A percentile compares a stretch with the other conserved stretches of the same genome.
Evolutionary conservation across 805 yeast species (phyloP).

Genomic region (Myxozyma nipponensis): DNA sequence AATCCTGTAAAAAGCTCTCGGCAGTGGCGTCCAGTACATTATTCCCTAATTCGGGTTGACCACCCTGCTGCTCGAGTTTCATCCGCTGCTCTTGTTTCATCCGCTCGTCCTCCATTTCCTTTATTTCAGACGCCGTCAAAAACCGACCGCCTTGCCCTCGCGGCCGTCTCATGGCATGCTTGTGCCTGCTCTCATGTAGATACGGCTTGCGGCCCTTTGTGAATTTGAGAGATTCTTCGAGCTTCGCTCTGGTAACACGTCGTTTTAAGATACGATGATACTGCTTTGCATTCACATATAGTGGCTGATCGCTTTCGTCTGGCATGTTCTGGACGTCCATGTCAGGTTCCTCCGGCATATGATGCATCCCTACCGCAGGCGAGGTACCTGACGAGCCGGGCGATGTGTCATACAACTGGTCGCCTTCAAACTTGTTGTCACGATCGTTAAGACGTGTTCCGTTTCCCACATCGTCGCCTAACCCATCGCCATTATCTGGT

Average conservation of each 20-base stretch:
- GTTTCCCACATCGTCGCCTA: conserved; percentile 9
- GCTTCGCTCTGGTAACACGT: conserved; percentile 85
- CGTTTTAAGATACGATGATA: conserved; percentile 92
- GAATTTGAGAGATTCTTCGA: conserved; percentile 67
- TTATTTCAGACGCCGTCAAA: conserved; percentile 83
- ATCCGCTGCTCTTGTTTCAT: conserved; percentile 35
- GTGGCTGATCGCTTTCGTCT: conserved; percentile 68
- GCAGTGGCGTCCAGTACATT: no score
- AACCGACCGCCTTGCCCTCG: conserved; percentile 99
- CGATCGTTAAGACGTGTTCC: no score
- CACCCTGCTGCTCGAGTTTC: conserved; percentile 31
- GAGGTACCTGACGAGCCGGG: conserved; percentile 17
- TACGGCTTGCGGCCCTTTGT: conserved; percentile 84
- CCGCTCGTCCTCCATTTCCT: conserved; percentile 55
- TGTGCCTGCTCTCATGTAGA: conserved; percentile 93
- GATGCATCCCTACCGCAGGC: conserved; percentile 10
- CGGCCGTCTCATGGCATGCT: conserved; percentile 98
- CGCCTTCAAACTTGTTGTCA: no score
- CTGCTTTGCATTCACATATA: conserved; percentile 96
- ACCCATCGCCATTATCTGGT: conserved; percentile 18
- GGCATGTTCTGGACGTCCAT: conserved; percentile 4
- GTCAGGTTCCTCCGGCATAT: conserved; percentile 5
- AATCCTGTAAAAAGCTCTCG: no score
- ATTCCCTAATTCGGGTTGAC: background rate
- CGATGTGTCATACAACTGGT: conserved; percentile 11